These are phyloP conservation scores for Mucuna pruriens DNA, from an alignment of 306 rosid genomes.

Conservation along the genomic window DNA sequence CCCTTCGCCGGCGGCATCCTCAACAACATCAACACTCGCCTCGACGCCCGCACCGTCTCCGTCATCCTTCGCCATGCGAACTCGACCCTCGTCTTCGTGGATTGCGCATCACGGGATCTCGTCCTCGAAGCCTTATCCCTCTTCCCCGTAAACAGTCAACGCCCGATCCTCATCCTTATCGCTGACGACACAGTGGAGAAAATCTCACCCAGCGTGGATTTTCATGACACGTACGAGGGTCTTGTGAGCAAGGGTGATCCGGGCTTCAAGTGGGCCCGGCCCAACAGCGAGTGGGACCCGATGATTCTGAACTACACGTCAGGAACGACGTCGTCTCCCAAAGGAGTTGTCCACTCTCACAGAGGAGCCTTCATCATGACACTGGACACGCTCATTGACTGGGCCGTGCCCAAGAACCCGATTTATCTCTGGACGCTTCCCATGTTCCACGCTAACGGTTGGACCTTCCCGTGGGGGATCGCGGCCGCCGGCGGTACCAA, in stretches of 20 bases:
- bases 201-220: slow-evolving; percentile 5
- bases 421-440: slow-evolving; percentile 65
- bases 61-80: slow-evolving; percentile 60
- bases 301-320: slow-evolving; percentile 65
- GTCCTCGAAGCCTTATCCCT: slow-evolving; percentile 48
- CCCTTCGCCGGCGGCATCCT: slow-evolving; percentile 77
- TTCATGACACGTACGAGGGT: slow-evolving; percentile 44
- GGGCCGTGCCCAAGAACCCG: slow-evolving; percentile 59
- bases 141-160: slow-evolving; percentile 12
- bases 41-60: slow-evolving; percentile 62
- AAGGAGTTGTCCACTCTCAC: slow-evolving; percentile 73
- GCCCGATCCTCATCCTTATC: slow-evolving; percentile 56
- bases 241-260: slow-evolving; percentile 51
- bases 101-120: slow-evolving; percentile 41
- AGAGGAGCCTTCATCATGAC: slow-evolving; percentile 50
- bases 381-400: slow-evolving; percentile 48
- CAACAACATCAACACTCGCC: slow-evolving; percentile 73
- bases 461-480: slow-evolving; percentile 73
- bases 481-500: slow-evolving; percentile 76
- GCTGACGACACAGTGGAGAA: slow-evolving; percentile 13
- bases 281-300: slow-evolving; percentile 66
- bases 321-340: slow-evolving; percentile 77
- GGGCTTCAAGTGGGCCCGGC: slow-evolving; percentile 46
- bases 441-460: slow-evolving; percentile 80
- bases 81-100: slow-evolving; percentile 66